These are phyloP conservation scores for Hanseniaspora meyeri DNA, from an alignment of 805 yeast species.

Conservation along the genomic window DNA sequence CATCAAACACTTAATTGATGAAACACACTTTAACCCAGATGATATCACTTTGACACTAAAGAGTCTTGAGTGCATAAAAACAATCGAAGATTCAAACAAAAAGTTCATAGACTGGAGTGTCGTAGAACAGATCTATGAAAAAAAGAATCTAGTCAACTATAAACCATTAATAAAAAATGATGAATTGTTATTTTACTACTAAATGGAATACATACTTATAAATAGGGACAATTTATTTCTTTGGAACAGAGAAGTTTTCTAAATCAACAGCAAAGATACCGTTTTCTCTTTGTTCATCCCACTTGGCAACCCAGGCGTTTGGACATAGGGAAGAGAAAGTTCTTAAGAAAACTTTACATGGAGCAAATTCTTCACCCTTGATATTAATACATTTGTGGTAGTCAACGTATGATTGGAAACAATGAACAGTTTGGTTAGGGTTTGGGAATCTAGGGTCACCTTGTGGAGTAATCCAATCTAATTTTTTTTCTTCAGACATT, in stretches of 20 bases:
- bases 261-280: slow-evolving; percentile 46
- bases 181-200: slow-evolving; percentile 22
- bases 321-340: slow-evolving; percentile 83
- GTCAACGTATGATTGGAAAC: slow-evolving; percentile 96
- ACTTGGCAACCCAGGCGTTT: slow-evolving; percentile 67
- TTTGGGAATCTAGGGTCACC: slow-evolving; percentile 93
- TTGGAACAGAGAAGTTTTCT: slow-evolving; percentile 21
- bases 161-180: slow-evolving; percentile 20
- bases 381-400: slow-evolving; percentile 94
- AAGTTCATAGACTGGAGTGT: slow-evolving; percentile 17
- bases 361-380: slow-evolving; percentile 97
- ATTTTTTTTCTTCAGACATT: slow-evolving; percentile 13
- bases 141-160: background rate
- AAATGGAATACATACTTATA: background rate
- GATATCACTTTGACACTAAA: slow-evolving; percentile 51
- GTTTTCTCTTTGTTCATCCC: slow-evolving; percentile 74
- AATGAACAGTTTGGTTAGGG: slow-evolving; percentile 95
- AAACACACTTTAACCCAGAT: slow-evolving; percentile 51
- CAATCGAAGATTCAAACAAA: slow-evolving; percentile 17
- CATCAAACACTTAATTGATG: slow-evolving; percentile 38
- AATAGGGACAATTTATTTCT: slow-evolving; percentile 29
- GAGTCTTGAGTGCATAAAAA: slow-evolving; percentile 37
- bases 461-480: slow-evolving; percentile 45
- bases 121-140: slow-evolving; percentile 4
- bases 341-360: slow-evolving; percentile 88